Percentiles rank a stretch among this genome's conserved stretches.
phyloP scores from a whole-genome alignment of 495 filamentous ascomycete species.

The Penicillium simplicissimum region DNA sequence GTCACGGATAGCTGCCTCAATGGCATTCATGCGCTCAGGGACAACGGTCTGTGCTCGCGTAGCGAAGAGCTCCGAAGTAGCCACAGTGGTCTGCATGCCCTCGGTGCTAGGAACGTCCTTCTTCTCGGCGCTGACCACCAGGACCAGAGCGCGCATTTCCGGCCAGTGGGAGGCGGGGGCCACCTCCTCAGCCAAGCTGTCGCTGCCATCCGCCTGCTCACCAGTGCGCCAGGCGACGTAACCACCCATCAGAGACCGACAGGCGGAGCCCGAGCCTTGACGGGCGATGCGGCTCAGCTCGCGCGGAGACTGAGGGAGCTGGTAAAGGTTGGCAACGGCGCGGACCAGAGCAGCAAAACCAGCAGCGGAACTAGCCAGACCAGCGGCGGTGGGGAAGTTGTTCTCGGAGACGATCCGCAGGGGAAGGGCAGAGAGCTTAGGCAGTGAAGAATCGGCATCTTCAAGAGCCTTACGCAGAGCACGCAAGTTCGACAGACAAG shows the following conservation, averaged over 20 bases:
- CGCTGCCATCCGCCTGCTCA: constrained; percentile 67
- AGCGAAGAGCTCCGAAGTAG: constrained; percentile 78
- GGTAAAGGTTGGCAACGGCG: constrained; percentile 88
- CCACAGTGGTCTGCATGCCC: constrained; percentile 96
- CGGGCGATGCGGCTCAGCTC: constrained; percentile 86
- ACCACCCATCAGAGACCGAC: constrained; percentile 86
- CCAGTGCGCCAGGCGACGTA: constrained; percentile 94
- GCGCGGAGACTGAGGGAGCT: constrained; percentile 71
- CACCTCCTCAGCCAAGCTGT: constrained; percentile 82
- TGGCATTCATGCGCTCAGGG: constrained; percentile 78
- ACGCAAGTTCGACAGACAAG: constrained; percentile 85
- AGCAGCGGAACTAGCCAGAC: constrained; percentile 87
- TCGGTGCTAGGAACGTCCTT: constrained; percentile 89
- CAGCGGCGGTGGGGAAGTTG: constrained; percentile 99
- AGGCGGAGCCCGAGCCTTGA: constrained; percentile 94
- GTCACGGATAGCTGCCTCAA: constrained; percentile 76
- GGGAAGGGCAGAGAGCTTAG: constrained; percentile 70
- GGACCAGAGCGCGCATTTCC: constrained; percentile 84
- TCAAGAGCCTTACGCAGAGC: constrained; percentile 74
- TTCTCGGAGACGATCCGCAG: constrained; percentile 88
- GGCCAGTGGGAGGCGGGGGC: constrained; percentile 90
- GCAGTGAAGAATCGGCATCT: constrained; percentile 64
- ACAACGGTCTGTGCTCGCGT: constrained; percentile 72
- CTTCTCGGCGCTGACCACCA: constrained; percentile 89
- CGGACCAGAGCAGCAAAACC: constrained; percentile 94